These are phyloP conservation scores for Tagetes erecta DNA, from an alignment of 129 eudicot species.

Conservation along the genomic window DNA sequence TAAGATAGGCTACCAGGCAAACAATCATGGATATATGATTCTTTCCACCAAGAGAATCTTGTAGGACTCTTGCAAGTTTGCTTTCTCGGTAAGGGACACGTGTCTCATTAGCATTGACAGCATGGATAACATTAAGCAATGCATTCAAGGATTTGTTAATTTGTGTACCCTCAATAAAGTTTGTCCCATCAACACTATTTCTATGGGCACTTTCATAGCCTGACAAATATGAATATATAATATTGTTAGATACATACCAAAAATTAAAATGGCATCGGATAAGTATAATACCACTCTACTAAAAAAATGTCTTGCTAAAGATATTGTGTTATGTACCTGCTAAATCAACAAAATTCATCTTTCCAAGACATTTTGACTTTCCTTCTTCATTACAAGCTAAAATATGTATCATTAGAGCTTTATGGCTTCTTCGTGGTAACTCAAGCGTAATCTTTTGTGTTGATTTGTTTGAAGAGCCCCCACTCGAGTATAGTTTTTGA, in stretches of 20 bases:
- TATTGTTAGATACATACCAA: not conserved
- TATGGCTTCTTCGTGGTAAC: conserved; percentile 59
- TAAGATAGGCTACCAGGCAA: conserved; percentile 63
- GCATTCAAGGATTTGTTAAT: conserved; percentile 75
- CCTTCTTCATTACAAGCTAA: conserved; percentile 37
- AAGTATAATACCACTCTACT: not conserved
- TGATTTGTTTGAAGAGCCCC: conserved; percentile 27
- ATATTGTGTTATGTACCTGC: conserved; percentile 51
- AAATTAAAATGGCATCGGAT: not conserved
- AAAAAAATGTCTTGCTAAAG: not conserved
- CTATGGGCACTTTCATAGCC: conserved; percentile 76
- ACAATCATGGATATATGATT: conserved; percentile 58
- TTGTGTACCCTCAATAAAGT: conserved; percentile 46
- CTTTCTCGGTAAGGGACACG: conserved; percentile 87
- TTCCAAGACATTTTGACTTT: conserved; percentile 44
- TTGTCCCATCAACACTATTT: conserved; percentile 49
- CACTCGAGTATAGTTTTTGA: conserved; percentile 43
- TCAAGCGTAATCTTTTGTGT: conserved; percentile 45
- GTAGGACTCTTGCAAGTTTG: conserved; percentile 71
- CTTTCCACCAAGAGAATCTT: conserved; percentile 74
- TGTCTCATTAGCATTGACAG: conserved; percentile 59
- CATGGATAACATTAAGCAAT: conserved; percentile 64
- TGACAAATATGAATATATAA: conserved; percentile 25
- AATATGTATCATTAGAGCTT: conserved; percentile 62
- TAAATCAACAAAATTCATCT: conserved; percentile 82